A percentile compares a stretch with the other conserved stretches of the same genome.
These are phyloP conservation scores for Clitoria ternatea DNA, from an alignment of 306 rosid species.

Conservation along the genomic window DNA sequence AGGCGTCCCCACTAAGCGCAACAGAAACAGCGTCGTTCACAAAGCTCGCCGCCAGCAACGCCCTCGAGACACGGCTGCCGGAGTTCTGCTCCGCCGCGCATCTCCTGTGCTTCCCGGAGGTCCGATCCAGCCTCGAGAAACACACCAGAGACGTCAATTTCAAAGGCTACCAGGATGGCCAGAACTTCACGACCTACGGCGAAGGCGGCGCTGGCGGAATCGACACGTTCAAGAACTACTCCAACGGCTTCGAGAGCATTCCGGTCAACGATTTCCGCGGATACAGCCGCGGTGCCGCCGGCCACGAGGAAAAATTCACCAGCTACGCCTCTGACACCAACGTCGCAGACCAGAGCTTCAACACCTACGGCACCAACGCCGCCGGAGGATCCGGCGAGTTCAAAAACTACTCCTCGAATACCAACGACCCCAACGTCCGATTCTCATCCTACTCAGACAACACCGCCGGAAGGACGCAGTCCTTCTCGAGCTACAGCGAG, in stretches of 20 bases:
- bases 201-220: constrained; percentile 45
- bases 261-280: constrained; percentile 61
- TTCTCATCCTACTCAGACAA: constrained; percentile 58
- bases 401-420: constrained; percentile 30
- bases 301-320: constrained; percentile 46
- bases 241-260: not conserved
- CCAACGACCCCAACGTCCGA: constrained; percentile 54
- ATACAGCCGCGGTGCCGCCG: constrained; percentile 61
- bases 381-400: constrained; percentile 64
- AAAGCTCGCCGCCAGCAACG: constrained; percentile 44
- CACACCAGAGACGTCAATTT: constrained; percentile 40
- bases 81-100: constrained; percentile 73
- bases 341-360: constrained; percentile 60
- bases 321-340: constrained; percentile 43
- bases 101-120: constrained; percentile 70
- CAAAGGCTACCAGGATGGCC: constrained; percentile 24
- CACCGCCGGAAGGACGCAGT: constrained; percentile 50
- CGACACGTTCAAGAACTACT: constrained; percentile 68
- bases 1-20: constrained; percentile 66
- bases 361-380: constrained; percentile 43
- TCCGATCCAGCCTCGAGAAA: constrained; percentile 38
- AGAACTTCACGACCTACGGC: constrained; percentile 78
- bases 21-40: constrained; percentile 43
- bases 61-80: constrained; percentile 50
- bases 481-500: constrained; percentile 51